These are phyloP conservation scores for Debaryomyces prosopidis DNA, from an alignment of 805 yeast species.

Conservation along the genomic window DNA sequence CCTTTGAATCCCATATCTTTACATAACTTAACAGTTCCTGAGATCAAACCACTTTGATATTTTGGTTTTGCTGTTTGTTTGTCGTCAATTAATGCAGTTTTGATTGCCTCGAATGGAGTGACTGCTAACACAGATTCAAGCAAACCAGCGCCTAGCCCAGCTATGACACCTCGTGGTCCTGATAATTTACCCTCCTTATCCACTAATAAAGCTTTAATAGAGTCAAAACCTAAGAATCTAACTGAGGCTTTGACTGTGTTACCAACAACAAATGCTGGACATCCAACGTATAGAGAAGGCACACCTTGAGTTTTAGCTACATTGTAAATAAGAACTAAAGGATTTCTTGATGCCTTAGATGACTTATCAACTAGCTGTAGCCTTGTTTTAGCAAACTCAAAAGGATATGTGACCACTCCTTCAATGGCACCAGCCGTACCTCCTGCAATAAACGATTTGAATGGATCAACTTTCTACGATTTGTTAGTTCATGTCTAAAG, in stretches of 20 bases:
- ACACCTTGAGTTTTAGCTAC: conserved; percentile 79
- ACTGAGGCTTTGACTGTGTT: conserved; percentile 97
- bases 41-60: conserved; percentile 63
- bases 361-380: conserved; percentile 76
- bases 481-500: conserved; percentile 10
- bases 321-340: conserved; percentile 73
- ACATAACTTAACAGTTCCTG: conserved; percentile 66
- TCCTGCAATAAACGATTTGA: conserved; percentile 88
- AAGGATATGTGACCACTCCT: conserved; percentile 90
- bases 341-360: conserved; percentile 72
- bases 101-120: conserved; percentile 95
- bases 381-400: conserved; percentile 95
- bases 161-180: conserved; percentile 88
- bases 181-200: conserved; percentile 86
- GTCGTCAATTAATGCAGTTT: conserved; percentile 94
- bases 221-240: conserved; percentile 88
- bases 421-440: conserved; percentile 97
- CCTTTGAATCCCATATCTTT: conserved; percentile 82
- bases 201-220: conserved; percentile 71
- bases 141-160: conserved; percentile 97
- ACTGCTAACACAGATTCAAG: conserved; percentile 90
- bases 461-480: conserved; percentile 57
- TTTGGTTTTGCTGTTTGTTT: conserved; percentile 74
- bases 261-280: conserved; percentile 95
- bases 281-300: conserved; percentile 82